A percentile compares a stretch with the other conserved stretches of the same genome.
These are phyloP conservation scores for Fraxinus cuspidata DNA, from an alignment of 257 asterid species.

Conservation along the genomic window DNA sequence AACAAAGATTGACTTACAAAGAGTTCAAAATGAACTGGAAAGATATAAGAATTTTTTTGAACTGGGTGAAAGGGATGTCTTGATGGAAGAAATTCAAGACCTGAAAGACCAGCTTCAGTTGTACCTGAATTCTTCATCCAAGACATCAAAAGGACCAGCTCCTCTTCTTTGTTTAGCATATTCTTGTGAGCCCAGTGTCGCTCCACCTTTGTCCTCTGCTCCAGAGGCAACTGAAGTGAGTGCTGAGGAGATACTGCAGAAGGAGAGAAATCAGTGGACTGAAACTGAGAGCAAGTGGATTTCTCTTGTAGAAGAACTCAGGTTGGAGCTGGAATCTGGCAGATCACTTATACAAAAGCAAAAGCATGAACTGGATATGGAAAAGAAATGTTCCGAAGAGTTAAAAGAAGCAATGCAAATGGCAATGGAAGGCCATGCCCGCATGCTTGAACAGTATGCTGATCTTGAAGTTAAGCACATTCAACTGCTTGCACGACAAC, in stretches of 20 bases:
- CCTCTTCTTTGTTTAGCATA: constrained; percentile 61
- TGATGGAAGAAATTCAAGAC: constrained; percentile 90
- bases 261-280: constrained; percentile 81
- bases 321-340: constrained; percentile 64
- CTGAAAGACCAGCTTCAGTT: constrained; percentile 73
- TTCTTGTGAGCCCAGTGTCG: constrained; percentile 64
- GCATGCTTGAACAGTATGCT: constrained; percentile 97
- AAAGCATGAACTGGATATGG: constrained; percentile 76
- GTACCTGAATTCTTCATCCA: constrained; percentile 72
- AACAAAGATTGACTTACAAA: constrained; percentile 67
- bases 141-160: constrained; percentile 50
- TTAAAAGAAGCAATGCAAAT: constrained; percentile 96
- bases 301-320: constrained; percentile 78
- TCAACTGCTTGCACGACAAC: constrained; percentile 74
- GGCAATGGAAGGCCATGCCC: constrained; percentile 99
- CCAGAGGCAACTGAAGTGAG: constrained; percentile 50
- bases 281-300: constrained; percentile 92
- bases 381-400: constrained; percentile 87
- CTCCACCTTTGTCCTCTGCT: constrained; percentile 43
- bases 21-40: constrained; percentile 82
- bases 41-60: constrained; percentile 83
- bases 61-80: constrained; percentile 93
- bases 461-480: constrained; percentile 96
- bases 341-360: constrained; percentile 54
- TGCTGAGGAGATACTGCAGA: constrained; percentile 63